Base-by-base conservation (phyloP, 129 eudicot genomes). In the Sambucus nigra region DNA sequence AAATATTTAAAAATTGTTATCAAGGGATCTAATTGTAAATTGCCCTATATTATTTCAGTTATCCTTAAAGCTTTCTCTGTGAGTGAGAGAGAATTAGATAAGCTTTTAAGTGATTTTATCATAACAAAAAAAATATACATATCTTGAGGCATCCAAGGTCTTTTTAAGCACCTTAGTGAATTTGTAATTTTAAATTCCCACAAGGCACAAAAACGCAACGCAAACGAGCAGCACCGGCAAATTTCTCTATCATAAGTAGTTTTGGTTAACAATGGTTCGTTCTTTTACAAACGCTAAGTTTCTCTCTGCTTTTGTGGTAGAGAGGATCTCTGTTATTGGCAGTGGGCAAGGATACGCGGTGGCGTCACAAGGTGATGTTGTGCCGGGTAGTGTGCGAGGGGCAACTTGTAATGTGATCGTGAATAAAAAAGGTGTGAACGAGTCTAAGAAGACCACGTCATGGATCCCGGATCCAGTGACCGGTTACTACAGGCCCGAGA, bases 401-500 rank as follows among this genome's bases (percentile, higher is more conserved):
- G 74, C 47, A 25, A 16, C 17, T 18, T 59, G 66, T 45, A 55
- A 71, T 42, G 62, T 53, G 32, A 64, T 75, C 84, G 32, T 71
- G 84, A 72, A 71, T 61, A 78, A 72, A 53, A 73, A 66, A 3
- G 72, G 81, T 50, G 77, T 63, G 46, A 86, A 79, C 47, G 78
- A 55, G 39, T 18, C 48, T 13, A 24, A 49, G 66, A 72, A 53
- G 57, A 75, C 65, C 61, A 75, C 59, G 18, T 45, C 92, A n/a
- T 88, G 94, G 94, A 75, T 78, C 33, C 94, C 97, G 3, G 97
- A 88, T 66, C 97, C 97, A 0, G 82, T 74, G 1, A 88, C 94
- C 8, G 97, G 97, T n/a, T 84, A 72, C 50, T 88, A 84, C 76
- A 71, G 82, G 64, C 97, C 97, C 1, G 87, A 85, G 67, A 68